Percentiles rank a stretch among this genome's conserved stretches.
phyloP scores from a whole-genome alignment of 768 basidiomycete species.

The Glaciozyma antarctica region DNA sequence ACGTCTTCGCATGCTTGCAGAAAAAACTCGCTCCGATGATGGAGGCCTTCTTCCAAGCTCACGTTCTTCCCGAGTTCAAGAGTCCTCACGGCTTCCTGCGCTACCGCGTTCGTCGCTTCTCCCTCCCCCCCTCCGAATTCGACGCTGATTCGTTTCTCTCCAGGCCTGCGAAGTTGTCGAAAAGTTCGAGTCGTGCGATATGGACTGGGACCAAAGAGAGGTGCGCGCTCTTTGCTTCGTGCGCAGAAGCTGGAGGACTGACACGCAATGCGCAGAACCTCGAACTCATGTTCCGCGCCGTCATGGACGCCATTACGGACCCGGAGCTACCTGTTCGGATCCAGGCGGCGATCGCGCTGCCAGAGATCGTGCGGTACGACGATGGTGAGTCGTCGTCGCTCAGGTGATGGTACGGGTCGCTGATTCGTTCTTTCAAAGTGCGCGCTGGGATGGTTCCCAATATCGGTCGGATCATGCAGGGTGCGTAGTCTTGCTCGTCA shows the following conservation, averaged over 20 bases:
- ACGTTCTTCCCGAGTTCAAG: slow-evolving; percentile 64
- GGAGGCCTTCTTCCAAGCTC: slow-evolving; percentile 64
- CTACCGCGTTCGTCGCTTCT: slow-evolving; percentile 54
- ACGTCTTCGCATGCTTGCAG: slow-evolving; percentile 6
- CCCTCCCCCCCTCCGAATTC: slow-evolving; percentile 19
- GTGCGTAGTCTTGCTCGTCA: slow-evolving; percentile 41
- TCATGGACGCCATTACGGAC: slow-evolving; percentile 63
- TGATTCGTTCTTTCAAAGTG: slow-evolving; percentile 45
- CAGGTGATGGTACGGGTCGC: not conserved
- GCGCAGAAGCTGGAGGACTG: not conserved
- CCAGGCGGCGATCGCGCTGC: slow-evolving; percentile 68
- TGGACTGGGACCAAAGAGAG: slow-evolving; percentile 58
- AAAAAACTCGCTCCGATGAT: slow-evolving; percentile 60
- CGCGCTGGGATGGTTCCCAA: slow-evolving; percentile 59
- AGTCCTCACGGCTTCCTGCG: slow-evolving; percentile 62
- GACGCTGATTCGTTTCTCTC: not conserved
- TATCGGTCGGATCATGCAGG: slow-evolving; percentile 79
- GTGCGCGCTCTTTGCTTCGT: slow-evolving; percentile 39
- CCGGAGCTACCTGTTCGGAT: slow-evolving; percentile 71
- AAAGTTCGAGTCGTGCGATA: slow-evolving; percentile 58
- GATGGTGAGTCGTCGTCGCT: slow-evolving; percentile 22
- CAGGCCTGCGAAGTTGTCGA: slow-evolving; percentile 71
- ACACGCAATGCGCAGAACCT: slow-evolving; percentile 47
- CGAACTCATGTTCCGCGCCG: slow-evolving; percentile 54
- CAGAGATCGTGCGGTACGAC: slow-evolving; percentile 55